Percentiles rank a stretch among this genome's conserved stretches.
phyloP scores from a whole-genome alignment of 305 asterid genomes.

The Fraxinus angustifolia region DNA sequence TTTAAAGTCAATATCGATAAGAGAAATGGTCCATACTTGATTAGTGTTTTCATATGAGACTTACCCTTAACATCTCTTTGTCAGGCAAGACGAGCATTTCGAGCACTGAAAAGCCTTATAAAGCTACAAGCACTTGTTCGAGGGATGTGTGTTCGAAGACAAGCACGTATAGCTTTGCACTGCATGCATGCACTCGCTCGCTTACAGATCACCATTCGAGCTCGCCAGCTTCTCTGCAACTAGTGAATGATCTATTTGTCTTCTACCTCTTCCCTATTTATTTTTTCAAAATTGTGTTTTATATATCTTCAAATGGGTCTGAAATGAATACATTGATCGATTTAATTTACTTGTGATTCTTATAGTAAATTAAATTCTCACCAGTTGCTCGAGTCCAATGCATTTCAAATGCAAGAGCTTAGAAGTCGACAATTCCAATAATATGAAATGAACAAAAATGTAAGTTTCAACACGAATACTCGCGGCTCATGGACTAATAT shows the following conservation, averaged over 20 bases:
- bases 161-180: constrained; percentile 41
- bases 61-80: not conserved
- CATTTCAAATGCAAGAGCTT: not conserved
- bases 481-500: not conserved
- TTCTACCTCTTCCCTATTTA: not conserved
- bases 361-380: no score
- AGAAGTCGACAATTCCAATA: not conserved
- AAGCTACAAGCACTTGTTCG: constrained; percentile 45
- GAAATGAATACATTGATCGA: not conserved
- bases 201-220: constrained; percentile 41
- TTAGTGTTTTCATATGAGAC: not conserved
- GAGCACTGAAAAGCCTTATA: constrained; percentile 40
- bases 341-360: no score
- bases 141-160: constrained; percentile 40
- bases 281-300: not conserved
- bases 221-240: constrained; percentile 36
- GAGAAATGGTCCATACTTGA: not conserved
- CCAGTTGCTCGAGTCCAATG: not conserved
- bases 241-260: constrained; percentile 1
- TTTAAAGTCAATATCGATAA: not conserved
- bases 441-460: not conserved
- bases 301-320: not conserved
- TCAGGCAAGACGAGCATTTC: constrained; percentile 40
- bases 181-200: constrained; percentile 47
- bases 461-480: not conserved